Evolutionary conservation across 2,329 filamentous ascomycete species (phyloP).

Genomic region (Phialemoniopsis sp.): DNA sequence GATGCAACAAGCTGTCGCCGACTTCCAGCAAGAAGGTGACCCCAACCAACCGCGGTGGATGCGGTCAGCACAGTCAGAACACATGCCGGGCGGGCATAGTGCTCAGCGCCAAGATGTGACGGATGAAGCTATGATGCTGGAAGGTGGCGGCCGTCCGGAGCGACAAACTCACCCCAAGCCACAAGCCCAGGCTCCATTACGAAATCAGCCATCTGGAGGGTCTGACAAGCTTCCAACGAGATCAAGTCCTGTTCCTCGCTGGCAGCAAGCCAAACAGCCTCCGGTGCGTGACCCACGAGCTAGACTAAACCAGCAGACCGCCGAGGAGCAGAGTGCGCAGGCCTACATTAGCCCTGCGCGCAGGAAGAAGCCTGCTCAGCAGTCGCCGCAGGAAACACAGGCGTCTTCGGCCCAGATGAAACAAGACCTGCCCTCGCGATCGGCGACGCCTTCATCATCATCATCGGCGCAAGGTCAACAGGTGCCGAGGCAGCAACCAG

Average conservation of each 20-base stretch:
- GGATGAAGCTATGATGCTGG: conserved; percentile 76
- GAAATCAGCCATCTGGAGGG: conserved; percentile 46
- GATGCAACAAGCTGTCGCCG: conserved; percentile 85
- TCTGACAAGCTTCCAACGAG: conserved; percentile 36
- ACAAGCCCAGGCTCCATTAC: conserved; percentile 22
- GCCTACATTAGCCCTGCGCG: conserved; percentile 85
- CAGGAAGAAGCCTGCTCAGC: conserved; percentile 63
- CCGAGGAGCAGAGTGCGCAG: conserved; percentile 77
- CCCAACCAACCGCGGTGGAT: conserved; percentile 91
- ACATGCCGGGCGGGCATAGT: conserved; percentile 23
- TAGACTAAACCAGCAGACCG: conserved; percentile 66
- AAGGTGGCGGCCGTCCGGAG: conserved; percentile 58
- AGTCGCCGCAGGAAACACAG: conserved; percentile 31
- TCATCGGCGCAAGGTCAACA: too few relatives aligned
- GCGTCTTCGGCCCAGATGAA: conserved; percentile 39
- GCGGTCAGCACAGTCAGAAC: conserved; percentile 61
- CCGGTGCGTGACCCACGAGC: conserved; percentile 44
- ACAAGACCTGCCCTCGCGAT: conserved; percentile 47
- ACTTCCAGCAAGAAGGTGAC: conserved; percentile 73
- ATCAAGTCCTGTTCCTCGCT: conserved; percentile 46
- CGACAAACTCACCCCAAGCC: conserved; percentile 23
- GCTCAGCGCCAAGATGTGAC: conserved; percentile 38
- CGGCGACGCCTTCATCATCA: too few relatives aligned
- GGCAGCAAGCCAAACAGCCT: conserved; percentile 50
- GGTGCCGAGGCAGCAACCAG: conserved; percentile 34